Percentiles rank a stretch among this genome's conserved stretches.
Conservation (phyloP, 1,284 basidiomycete species). For the Rhodotorula mucilaginosa region DNA sequence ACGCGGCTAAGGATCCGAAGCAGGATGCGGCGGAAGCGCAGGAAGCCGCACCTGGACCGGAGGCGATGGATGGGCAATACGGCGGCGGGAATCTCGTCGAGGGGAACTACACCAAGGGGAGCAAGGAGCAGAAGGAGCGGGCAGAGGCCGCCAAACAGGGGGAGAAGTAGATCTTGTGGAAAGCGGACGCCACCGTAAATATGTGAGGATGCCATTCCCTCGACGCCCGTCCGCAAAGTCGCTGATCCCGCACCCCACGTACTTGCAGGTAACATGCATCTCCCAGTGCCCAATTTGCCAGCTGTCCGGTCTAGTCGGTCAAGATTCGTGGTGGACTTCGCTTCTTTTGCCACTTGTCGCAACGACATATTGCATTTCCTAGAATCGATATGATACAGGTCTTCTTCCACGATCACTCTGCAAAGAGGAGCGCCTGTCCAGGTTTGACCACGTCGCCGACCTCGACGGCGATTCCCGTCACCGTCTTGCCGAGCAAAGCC, state of each 20-base stretch:
- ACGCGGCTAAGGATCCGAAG: conserved; percentile 9
- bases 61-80: conserved; percentile 14
- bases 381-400: not conserved
- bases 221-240: too few species aligned
- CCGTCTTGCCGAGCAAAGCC: conserved; percentile 17
- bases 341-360: not conserved
- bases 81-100: conserved; percentile 6
- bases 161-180: not conserved
- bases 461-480: conserved; percentile 10
- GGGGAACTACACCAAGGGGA: conserved; percentile 10
- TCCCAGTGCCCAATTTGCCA: too few species aligned
- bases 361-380: not conserved
- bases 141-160: conserved; percentile 12
- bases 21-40: conserved; percentile 14
- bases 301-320: not conserved
- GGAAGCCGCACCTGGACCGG: conserved; percentile 3
- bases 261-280: not conserved
- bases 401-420: not conserved
- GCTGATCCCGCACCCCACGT: too few species aligned
- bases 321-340: too few species aligned
- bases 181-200: not conserved
- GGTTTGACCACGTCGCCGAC: conserved; percentile 27
- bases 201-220: not conserved
- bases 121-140: conserved; percentile 9
- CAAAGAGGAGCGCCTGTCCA: conserved; percentile 18